Percentiles rank a stretch among this genome's conserved stretches.
Evolutionary conservation across 2,329 filamentous ascomycete species (phyloP).

Genomic region (Nemania sp.): DNA sequence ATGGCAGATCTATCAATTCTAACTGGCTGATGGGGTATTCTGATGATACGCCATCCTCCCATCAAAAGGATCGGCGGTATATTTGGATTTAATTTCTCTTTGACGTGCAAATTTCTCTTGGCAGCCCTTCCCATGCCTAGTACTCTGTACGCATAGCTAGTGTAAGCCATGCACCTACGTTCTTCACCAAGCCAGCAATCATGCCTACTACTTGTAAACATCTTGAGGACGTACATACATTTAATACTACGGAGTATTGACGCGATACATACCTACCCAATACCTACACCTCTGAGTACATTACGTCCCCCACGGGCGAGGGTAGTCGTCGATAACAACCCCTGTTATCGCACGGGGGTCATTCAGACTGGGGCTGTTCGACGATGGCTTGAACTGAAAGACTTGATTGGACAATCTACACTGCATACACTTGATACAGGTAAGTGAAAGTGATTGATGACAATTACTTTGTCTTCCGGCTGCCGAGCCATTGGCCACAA

Average conservation of each 20-base stretch:
- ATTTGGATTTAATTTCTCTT: too few relatives aligned
- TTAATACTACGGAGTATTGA: neutral
- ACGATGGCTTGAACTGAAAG: constrained; percentile 4
- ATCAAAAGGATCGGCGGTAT: too few relatives aligned
- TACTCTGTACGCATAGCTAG: too few relatives aligned
- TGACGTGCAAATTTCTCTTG: too few relatives aligned
- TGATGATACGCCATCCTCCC: too few relatives aligned
- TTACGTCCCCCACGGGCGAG: constrained; percentile 16
- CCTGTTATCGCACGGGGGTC: constrained; percentile 23
- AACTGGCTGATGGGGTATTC: neutral
- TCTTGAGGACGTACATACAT: too few relatives aligned
- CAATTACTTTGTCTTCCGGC: constrained; percentile 20
- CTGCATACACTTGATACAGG: neutral
- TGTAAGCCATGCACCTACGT: too few relatives aligned
- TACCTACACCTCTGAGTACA: neutral
- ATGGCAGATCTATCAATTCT: neutral
- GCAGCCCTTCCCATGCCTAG: too few relatives aligned
- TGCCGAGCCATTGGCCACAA: constrained; percentile 11
- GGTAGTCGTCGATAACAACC: constrained; percentile 16
- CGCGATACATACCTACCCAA: neutral
- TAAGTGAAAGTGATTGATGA: constrained; percentile 11
- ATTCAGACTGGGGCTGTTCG: neutral
- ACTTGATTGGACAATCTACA: constrained; percentile 2
- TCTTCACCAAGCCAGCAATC: too few relatives aligned
- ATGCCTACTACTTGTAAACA: too few relatives aligned